phyloP scores from a whole-genome alignment of 2,329 filamentous ascomycete genomes.

The Alternaria novae-zelandiae region DNA sequence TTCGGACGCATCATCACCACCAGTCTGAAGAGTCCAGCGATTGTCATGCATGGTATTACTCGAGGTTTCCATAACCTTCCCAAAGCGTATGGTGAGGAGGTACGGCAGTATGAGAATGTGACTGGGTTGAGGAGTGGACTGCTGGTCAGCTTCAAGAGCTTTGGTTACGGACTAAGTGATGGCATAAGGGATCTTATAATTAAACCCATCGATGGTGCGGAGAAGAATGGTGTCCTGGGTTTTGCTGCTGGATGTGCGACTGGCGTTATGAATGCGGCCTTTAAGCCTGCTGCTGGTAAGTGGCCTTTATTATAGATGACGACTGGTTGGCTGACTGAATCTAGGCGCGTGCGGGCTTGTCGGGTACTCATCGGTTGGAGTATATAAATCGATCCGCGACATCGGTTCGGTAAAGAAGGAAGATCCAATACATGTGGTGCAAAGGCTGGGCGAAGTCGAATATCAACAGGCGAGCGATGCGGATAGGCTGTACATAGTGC shows the following conservation, averaged over 20 bases:
- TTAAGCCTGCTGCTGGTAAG: slow-evolving; percentile 69
- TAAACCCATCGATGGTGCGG: slow-evolving; percentile 72
- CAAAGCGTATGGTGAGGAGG: slow-evolving; percentile 79
- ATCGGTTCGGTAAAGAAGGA: slow-evolving; percentile 20
- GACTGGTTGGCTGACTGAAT: neutral
- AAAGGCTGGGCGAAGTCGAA: slow-evolving; percentile 24
- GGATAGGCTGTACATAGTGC: slow-evolving; percentile 27
- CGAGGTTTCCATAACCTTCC: slow-evolving; percentile 88
- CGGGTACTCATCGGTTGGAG: slow-evolving; percentile 67
- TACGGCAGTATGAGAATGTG: slow-evolving; percentile 76
- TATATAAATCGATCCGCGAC: slow-evolving; percentile 61
- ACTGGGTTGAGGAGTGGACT: slow-evolving; percentile 76
- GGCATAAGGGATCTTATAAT: slow-evolving; percentile 80
- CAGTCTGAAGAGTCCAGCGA: slow-evolving; percentile 77
- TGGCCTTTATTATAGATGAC: neutral
- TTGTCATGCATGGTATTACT: slow-evolving; percentile 78
- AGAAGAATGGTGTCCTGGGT: slow-evolving; percentile 67
- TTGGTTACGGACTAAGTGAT: slow-evolving; percentile 77
- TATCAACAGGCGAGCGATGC: slow-evolving; percentile 22
- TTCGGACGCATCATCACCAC: slow-evolving; percentile 72
- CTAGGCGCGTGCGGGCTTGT: slow-evolving; percentile 62
- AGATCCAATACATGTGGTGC: slow-evolving; percentile 15
- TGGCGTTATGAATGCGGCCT: slow-evolving; percentile 69
- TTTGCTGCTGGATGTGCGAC: slow-evolving; percentile 80
- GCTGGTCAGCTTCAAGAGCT: slow-evolving; percentile 75